Percentiles rank a stretch among this genome's conserved stretches.
These are phyloP conservation scores for Rhododendron molle DNA, from an alignment of 148 eudicot genomes.

Conservation along the genomic window DNA sequence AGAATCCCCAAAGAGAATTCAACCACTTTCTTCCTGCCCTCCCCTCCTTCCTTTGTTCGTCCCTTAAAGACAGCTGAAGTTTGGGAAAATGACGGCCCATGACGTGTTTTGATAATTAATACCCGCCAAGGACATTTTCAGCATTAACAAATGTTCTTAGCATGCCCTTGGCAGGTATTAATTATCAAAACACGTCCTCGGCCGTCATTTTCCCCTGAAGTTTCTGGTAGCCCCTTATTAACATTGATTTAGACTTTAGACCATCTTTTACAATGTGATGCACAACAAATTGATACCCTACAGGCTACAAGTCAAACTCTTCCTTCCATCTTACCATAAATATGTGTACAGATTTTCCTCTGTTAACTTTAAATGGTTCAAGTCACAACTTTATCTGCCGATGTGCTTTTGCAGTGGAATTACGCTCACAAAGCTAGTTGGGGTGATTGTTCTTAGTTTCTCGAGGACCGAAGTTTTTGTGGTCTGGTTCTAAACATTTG, in stretches of 20 bases:
- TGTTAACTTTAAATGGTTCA: neutral
- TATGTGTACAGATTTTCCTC: neutral
- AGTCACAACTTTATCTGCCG: neutral
- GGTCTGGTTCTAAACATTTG: slow-evolving; percentile 37
- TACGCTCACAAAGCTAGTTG: slow-evolving; percentile 92
- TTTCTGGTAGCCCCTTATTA: neutral
- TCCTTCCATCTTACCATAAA: neutral
- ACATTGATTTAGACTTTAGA: neutral
- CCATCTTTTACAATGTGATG: neutral
- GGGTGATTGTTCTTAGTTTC: slow-evolving; percentile 91
- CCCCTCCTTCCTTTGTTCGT: neutral
- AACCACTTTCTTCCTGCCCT: neutral
- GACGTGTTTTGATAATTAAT: too few species aligned
- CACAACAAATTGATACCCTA: neutral
- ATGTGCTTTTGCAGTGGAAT: slow-evolving; percentile 70
- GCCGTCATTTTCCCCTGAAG: too few species aligned
- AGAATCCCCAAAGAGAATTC: neutral
- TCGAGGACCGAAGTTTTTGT: slow-evolving; percentile 94
- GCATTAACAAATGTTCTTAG: too few species aligned
- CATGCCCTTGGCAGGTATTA: too few species aligned
- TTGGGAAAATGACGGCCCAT: too few species aligned
- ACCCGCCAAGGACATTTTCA: too few species aligned
- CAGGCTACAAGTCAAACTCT: neutral
- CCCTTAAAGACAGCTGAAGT: neutral
- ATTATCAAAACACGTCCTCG: too few species aligned